phyloP scores from a whole-genome alignment of 202 grass and related monocot genomes.

The Hordeum pubiflorum region DNA sequence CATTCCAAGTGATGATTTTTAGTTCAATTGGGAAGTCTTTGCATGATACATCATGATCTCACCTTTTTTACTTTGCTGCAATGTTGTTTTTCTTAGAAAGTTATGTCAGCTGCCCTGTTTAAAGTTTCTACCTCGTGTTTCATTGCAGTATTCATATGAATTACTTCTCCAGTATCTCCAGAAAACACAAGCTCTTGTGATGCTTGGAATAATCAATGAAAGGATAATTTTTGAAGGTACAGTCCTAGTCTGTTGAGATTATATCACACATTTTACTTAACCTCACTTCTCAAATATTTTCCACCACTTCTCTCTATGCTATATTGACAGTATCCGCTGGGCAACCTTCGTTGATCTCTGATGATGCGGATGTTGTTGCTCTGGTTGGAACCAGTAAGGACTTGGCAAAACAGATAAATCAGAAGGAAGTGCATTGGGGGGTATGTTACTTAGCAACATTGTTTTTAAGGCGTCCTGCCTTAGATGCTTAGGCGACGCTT shows the following conservation, averaged over 20 bases:
- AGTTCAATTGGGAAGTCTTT: neutral
- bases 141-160: conserved; percentile 86
- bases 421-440: conserved; percentile 98
- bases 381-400: conserved; percentile 82
- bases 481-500: too few relatives aligned
- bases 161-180: conserved; percentile 91
- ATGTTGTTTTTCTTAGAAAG: conserved; percentile 16
- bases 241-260: neutral
- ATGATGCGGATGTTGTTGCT: conserved; percentile 75
- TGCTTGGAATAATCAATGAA: conserved; percentile 92
- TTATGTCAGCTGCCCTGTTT: neutral
- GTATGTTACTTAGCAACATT: conserved; percentile 32
- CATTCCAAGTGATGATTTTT: neutral
- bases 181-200: conserved; percentile 78
- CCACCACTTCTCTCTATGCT: conserved; percentile 12
- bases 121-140: neutral
- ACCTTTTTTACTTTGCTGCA: conserved; percentile 5
- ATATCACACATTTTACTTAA: conserved; percentile 14
- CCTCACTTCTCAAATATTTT: conserved; percentile 28
- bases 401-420: conserved; percentile 92
- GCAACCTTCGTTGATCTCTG: conserved; percentile 71
- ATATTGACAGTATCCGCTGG: conserved; percentile 64
- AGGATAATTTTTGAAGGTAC: conserved; percentile 92
- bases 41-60: conserved; percentile 13
- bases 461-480: too few relatives aligned